phyloP scores from a whole-genome alignment of 2,329 filamentous ascomycete genomes.

The Ploettnerulaceae sp. region DNA sequence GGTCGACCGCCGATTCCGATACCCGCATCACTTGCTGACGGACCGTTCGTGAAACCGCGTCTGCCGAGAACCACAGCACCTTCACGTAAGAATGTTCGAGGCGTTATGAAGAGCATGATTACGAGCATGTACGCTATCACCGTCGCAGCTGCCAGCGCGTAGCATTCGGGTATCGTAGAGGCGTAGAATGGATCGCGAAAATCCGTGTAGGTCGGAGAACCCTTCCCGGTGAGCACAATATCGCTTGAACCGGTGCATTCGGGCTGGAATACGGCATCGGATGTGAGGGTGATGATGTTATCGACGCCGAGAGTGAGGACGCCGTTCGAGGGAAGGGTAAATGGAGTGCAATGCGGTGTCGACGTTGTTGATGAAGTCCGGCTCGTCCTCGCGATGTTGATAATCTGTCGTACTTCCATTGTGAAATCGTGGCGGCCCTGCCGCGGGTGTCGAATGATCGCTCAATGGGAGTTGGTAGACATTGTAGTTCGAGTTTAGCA shows the following conservation, averaged over 20 bases:
- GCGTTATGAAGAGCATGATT: constrained; percentile 84
- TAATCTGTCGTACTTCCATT: constrained; percentile 31
- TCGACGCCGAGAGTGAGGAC: constrained; percentile 39
- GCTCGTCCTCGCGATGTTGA: constrained; percentile 26
- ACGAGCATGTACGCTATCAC: constrained; percentile 83
- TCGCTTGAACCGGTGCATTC: constrained; percentile 40
- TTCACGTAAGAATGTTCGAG: constrained; percentile 86
- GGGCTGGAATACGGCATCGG: constrained; percentile 46
- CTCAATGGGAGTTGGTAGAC: constrained; percentile 20
- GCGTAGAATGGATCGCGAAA: constrained; percentile 87
- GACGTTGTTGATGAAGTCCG: constrained; percentile 36
- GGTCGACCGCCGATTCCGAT: constrained; percentile 87
- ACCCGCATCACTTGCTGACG: constrained; percentile 60
- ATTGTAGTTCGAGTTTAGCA: constrained; percentile 12
- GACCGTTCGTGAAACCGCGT: constrained; percentile 79
- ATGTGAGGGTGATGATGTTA: constrained; percentile 38
- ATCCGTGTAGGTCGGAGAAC: constrained; percentile 38
- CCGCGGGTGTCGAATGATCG: constrained; percentile 22
- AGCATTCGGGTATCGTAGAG: constrained; percentile 87
- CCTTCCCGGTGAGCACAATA: constrained; percentile 25
- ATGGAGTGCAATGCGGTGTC: constrained; percentile 53
- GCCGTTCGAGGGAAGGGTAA: constrained; percentile 56
- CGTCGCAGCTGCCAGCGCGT: constrained; percentile 86
- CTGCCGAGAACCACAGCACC: constrained; percentile 76
- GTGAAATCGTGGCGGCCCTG: constrained; percentile 25